Percentiles rank a stretch among this genome's conserved stretches.
These are phyloP conservation scores for Xylariaceae sp. DNA, from an alignment of 2,329 filamentous ascomycete species.

Conservation along the genomic window DNA sequence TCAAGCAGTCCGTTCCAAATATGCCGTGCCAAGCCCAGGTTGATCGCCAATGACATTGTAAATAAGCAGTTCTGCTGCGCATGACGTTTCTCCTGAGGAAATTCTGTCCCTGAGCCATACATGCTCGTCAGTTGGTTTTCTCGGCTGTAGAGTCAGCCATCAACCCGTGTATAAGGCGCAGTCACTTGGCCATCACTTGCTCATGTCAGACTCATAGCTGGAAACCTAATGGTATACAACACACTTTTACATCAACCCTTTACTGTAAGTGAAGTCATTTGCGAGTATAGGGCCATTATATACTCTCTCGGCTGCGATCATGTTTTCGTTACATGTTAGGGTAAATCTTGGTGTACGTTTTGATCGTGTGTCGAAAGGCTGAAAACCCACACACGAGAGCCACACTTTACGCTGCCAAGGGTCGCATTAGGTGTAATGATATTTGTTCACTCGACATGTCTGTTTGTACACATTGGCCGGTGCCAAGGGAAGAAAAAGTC, in stretches of 20 bases:
- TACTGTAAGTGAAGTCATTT: not conserved
- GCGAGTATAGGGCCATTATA: no score
- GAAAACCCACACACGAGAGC: constrained; percentile 7
- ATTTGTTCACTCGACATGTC: constrained; percentile 27
- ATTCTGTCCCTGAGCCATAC: not conserved
- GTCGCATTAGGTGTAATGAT: constrained; percentile 12
- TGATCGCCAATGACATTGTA: not conserved
- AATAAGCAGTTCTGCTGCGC: not conserved
- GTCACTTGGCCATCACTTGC: constrained; percentile 1
- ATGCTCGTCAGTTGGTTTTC: constrained; percentile 2
- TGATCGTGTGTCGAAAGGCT: not conserved
- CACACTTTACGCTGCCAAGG: no score
- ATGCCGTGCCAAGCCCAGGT: constrained; percentile 7
- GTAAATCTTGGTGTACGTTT: not conserved
- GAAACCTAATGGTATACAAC: constrained; percentile 1
- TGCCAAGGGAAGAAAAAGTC: constrained; percentile 25
- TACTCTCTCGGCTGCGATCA: no score
- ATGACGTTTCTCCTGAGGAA: not conserved
- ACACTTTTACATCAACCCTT: constrained; percentile 3
- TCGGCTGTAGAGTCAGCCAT: constrained; percentile 10
- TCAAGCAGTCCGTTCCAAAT: constrained; percentile 5
- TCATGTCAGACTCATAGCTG: not conserved
- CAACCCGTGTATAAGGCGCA: constrained; percentile 9
- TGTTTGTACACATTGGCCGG: constrained; percentile 32
- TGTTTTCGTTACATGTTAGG: no score